These are phyloP conservation scores for Annona cherimola DNA, from an alignment of 164 flowering plant genomes.

Conservation along the genomic window DNA sequence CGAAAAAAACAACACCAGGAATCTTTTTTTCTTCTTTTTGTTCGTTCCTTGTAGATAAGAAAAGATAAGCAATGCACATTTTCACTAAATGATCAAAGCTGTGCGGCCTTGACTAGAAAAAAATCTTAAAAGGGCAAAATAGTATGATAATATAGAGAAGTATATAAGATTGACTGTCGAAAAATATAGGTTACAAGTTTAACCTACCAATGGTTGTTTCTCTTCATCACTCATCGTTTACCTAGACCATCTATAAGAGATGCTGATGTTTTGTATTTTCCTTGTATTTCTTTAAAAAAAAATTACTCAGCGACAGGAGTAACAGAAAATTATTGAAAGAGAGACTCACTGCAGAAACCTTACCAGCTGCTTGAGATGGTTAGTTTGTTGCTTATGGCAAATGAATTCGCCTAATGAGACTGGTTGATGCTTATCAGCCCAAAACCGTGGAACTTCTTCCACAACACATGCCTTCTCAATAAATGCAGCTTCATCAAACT, in stretches of 20 bases:
- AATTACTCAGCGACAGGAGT: neutral
- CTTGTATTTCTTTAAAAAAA: no score
- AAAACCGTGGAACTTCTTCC: conserved; percentile 55
- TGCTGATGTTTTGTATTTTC: neutral
- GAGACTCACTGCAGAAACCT: conserved; percentile 12
- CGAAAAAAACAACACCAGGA: neutral
- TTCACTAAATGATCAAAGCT: neutral
- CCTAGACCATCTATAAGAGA: neutral
- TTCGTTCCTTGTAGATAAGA: no score
- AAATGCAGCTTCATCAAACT: conserved; percentile 50
- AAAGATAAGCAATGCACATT: neutral
- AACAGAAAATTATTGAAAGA: neutral
- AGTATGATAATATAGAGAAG: no score
- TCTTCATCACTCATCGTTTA: neutral
- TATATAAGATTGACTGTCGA: no score
- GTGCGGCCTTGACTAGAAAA: neutral
- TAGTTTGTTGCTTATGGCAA: conserved; percentile 70
- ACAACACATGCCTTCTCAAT: conserved; percentile 65
- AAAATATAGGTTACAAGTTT: no score
- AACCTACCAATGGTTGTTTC: no score
- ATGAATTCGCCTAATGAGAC: conserved; percentile 53
- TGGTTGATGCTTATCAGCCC: conserved; percentile 75
- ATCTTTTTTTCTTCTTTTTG: no score
- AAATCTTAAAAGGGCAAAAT: no score
- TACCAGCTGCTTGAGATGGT: conserved; percentile 55